These are phyloP conservation scores for Citrullus colocynthis DNA, from an alignment of 306 rosid genomes.

Conservation along the genomic window DNA sequence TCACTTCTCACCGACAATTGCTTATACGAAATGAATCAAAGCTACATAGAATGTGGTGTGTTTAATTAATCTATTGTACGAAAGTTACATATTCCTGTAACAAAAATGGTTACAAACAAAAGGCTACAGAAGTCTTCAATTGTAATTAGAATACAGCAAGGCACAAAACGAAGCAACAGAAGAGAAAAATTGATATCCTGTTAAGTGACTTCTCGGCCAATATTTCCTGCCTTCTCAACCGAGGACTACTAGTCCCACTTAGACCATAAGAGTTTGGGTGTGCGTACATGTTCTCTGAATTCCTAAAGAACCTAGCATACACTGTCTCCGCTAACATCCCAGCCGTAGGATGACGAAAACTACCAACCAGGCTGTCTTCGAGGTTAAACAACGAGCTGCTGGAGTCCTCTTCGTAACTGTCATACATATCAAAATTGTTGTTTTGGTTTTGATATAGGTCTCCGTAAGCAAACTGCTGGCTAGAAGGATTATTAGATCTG, in stretches of 20 bases:
- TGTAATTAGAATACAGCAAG: constrained; percentile 47
- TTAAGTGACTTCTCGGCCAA: constrained; percentile 61
- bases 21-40: not conserved
- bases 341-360: constrained; percentile 30
- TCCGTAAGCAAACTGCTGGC: constrained; percentile 50
- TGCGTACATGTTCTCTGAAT: constrained; percentile 25
- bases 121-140: not conserved
- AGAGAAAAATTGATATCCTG: constrained; percentile 65
- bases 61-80: not conserved
- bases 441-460: constrained; percentile 46
- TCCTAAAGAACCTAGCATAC: constrained; percentile 51
- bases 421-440: constrained; percentile 17
- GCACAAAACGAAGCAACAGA: constrained; percentile 67
- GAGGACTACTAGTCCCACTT: constrained; percentile 28
- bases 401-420: constrained; percentile 24
- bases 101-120: not conserved
- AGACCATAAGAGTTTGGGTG: constrained; percentile 45
- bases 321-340: constrained; percentile 71
- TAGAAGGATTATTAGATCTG: constrained; percentile 15
- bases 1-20: not conserved
- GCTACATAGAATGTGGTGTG: not conserved
- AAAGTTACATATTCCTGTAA: not conserved
- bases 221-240: constrained; percentile 73
- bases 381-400: constrained; percentile 29
- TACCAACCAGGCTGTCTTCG: constrained; percentile 22